These are phyloP conservation scores for Boletus smithii DNA, from an alignment of 1,284 basidiomycete species.

Conservation along the genomic window DNA sequence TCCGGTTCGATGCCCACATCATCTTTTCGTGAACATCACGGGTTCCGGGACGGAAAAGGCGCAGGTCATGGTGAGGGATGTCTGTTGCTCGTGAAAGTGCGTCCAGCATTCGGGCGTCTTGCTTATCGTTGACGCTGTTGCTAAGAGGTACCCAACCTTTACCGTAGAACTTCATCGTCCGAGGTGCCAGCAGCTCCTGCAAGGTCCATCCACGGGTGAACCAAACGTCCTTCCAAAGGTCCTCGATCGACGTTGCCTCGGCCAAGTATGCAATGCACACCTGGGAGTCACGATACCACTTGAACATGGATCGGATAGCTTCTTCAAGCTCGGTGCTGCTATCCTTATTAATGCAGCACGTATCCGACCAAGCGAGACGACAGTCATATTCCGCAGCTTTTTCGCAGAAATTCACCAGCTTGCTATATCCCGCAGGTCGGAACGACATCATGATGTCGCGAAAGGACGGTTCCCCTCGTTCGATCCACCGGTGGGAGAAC, in stretches of 20 bases:
- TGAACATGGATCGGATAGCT: conserved; percentile 34
- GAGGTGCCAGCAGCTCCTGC: conserved; percentile 30
- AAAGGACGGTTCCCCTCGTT: conserved; percentile 61
- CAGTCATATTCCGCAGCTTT: conserved; percentile 30
- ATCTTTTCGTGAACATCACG: conserved; percentile 30
- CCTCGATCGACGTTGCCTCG: conserved; percentile 29
- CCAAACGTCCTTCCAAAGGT: conserved; percentile 31
- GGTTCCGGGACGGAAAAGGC: conserved; percentile 28
- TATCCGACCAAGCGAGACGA: conserved; percentile 32
- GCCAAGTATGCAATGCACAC: conserved; percentile 34
- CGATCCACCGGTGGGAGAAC: conserved; percentile 58
- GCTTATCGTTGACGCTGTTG: conserved; percentile 25
- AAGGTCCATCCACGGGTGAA: conserved; percentile 34
- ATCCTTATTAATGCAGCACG: conserved; percentile 30
- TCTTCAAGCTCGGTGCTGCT: conserved; percentile 33
- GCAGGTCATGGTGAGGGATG: conserved; percentile 27
- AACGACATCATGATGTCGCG: conserved; percentile 39
- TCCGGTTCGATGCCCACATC: conserved; percentile 34
- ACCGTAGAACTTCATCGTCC: conserved; percentile 32
- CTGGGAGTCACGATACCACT: conserved; percentile 31
- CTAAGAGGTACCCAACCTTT: conserved; percentile 26
- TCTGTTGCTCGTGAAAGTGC: conserved; percentile 29
- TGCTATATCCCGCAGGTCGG: conserved; percentile 27
- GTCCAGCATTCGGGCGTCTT: conserved; percentile 25
- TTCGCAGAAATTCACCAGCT: conserved; percentile 26